These are phyloP conservation scores for Tagetes patula DNA, from an alignment of 129 eudicot species.

Conservation along the genomic window DNA sequence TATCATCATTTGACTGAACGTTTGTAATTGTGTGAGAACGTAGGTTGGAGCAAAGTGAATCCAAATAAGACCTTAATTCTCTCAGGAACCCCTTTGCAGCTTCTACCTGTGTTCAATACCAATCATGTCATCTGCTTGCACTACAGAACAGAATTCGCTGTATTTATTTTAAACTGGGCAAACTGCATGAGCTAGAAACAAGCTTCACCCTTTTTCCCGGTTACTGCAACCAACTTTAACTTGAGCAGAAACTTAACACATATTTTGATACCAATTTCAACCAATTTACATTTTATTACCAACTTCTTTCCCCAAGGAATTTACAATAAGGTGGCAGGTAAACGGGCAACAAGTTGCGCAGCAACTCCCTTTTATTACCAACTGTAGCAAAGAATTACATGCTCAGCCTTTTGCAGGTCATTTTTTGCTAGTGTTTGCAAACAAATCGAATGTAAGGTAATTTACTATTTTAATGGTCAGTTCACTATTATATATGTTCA, in stretches of 20 bases:
- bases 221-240: background rate
- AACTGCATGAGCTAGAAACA: background rate
- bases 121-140: conserved; percentile 24
- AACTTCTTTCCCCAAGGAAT: too few species aligned
- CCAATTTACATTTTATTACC: conserved; percentile 2
- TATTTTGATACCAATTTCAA: background rate
- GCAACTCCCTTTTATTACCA: too few species aligned
- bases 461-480: background rate
- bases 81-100: conserved; percentile 88
- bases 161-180: background rate
- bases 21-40: conserved; percentile 98
- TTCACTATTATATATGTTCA: background rate
- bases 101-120: conserved; percentile 56
- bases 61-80: conserved; percentile 74
- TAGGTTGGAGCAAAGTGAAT: conserved; percentile 79
- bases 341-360: too few species aligned
- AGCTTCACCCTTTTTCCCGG: background rate
- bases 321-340: too few species aligned
- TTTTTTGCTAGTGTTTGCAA: background rate
- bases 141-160: background rate
- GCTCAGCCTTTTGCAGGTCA: background rate
- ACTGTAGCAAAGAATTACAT: background rate
- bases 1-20: conserved; percentile 95
- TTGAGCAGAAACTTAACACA: background rate
- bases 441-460: background rate